Conservation (phyloP, 257 asterid species). For the Ehretia macrophylla region DNA sequence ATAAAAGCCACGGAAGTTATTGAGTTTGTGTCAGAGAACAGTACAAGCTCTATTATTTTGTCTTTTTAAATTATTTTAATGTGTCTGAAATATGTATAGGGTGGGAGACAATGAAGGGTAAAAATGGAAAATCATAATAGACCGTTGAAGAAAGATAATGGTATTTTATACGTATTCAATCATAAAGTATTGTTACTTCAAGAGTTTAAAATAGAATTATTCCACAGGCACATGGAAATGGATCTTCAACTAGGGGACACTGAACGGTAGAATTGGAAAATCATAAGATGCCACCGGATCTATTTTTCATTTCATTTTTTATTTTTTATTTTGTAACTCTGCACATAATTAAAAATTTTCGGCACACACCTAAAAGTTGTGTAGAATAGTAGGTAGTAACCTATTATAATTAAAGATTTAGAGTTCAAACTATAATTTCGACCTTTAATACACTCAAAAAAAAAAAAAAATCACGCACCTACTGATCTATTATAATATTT, state of each 20-base stretch:
- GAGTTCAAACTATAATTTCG: too few relatives aligned
- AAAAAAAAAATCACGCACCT: too few relatives aligned
- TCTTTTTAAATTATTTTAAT: conserved; percentile 22
- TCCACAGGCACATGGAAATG: conserved; percentile 46
- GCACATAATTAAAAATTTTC: too few relatives aligned
- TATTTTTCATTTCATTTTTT: too few relatives aligned
- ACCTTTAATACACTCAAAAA: too few relatives aligned
- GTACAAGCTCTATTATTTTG: conserved; percentile 25
- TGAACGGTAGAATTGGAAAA: too few relatives aligned
- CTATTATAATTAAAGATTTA: too few relatives aligned
- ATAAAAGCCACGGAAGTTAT: conserved; percentile 52
- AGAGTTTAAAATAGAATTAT: conserved; percentile 16
- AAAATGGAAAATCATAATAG: conserved; percentile 22
- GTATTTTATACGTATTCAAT: conserved; percentile 3
- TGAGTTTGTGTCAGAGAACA: conserved; percentile 46
- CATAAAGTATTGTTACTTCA: conserved; percentile 10
- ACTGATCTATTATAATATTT: too few relatives aligned
- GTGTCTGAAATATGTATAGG: not conserved
- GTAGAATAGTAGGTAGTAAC: too few relatives aligned
- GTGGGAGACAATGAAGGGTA: conserved; percentile 33
- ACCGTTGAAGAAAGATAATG: conserved; percentile 9
- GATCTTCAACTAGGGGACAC: conserved; percentile 38
- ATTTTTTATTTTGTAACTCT: too few relatives aligned
- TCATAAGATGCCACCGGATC: too few relatives aligned
- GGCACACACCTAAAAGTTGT: too few relatives aligned